These are phyloP conservation scores for Diutina neorugosa DNA, from an alignment of 1,139 yeast genomes.

Conservation along the genomic window DNA sequence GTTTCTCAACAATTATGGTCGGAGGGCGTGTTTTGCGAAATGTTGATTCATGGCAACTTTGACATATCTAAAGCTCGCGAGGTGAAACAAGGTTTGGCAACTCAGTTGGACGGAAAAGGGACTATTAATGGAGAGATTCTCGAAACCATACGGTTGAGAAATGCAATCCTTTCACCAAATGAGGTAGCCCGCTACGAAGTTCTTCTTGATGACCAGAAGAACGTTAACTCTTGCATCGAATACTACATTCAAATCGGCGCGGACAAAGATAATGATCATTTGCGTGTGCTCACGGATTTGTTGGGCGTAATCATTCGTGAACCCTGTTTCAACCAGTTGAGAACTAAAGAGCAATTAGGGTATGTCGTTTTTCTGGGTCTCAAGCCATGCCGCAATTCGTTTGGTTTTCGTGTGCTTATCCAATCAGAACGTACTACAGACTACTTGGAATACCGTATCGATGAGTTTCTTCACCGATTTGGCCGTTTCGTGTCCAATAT, in stretches of 20 bases:
- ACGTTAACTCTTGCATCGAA: constrained; percentile 78
- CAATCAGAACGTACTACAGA: constrained; percentile 76
- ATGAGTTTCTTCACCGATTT: constrained; percentile 40
- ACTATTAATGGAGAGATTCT: constrained; percentile 13
- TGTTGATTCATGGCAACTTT: constrained; percentile 72
- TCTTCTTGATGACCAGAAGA: constrained; percentile 48
- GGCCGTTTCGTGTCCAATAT: constrained; percentile 17
- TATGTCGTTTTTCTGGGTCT: constrained; percentile 80
- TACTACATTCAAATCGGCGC: constrained; percentile 58
- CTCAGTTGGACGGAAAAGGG: constrained; percentile 2
- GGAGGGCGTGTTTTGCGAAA: constrained; percentile 48
- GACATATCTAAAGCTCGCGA: constrained; percentile 38
- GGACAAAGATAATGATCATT: constrained; percentile 19
- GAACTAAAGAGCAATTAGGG: constrained; percentile 89
- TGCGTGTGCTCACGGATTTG: constrained; percentile 45
- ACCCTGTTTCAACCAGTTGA: constrained; percentile 78
- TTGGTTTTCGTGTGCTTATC: constrained; percentile 67
- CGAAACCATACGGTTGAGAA: constrained; percentile 14
- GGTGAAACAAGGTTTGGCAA: constrained; percentile 13
- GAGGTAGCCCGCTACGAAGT: constrained; percentile 38
- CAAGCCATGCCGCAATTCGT: constrained; percentile 56
- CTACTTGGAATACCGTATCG: constrained; percentile 69
- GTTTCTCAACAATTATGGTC: constrained; percentile 27
- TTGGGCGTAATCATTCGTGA: constrained; percentile 65
- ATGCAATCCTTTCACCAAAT: constrained; percentile 26